Evolutionary conservation across 2,329 filamentous ascomycete species (phyloP).

Genomic region (Tolypocladium tropicale): DNA sequence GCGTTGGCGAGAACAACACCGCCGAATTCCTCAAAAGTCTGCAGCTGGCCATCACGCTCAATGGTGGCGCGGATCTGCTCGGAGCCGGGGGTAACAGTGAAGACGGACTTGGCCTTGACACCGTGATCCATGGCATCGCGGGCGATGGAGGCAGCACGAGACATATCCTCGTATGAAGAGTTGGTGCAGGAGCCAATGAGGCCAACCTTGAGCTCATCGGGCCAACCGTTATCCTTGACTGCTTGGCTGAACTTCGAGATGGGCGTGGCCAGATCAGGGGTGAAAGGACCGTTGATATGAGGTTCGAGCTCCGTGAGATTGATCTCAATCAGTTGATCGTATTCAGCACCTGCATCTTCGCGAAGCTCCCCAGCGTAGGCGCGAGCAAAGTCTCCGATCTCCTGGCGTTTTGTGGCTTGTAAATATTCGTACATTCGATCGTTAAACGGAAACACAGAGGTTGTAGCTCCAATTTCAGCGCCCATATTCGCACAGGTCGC

Average conservation of each 20-base stretch:
- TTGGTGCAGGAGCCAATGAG: slow-evolving; percentile 98
- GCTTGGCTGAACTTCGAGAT: slow-evolving; percentile 81
- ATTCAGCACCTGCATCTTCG: slow-evolving; percentile 67
- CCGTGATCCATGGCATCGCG: slow-evolving; percentile 86
- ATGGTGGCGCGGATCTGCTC: slow-evolving; percentile 95
- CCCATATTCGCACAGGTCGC: slow-evolving; percentile 87
- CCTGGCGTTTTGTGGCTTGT: slow-evolving; percentile 75
- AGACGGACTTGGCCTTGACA: slow-evolving; percentile 77
- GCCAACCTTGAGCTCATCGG: slow-evolving; percentile 79
- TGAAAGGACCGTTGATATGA: slow-evolving; percentile 95
- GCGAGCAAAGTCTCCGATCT: slow-evolving; percentile 85
- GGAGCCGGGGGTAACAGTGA: slow-evolving; percentile 93
- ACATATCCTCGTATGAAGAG: slow-evolving; percentile 98
- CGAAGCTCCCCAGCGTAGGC: slow-evolving; percentile 58
- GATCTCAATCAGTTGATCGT: slow-evolving; percentile 86
- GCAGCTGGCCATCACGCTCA: slow-evolving; percentile 76
- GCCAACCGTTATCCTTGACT: slow-evolving; percentile 80
- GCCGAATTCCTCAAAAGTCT: slow-evolving; percentile 77
- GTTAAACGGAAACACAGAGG: slow-evolving; percentile 89
- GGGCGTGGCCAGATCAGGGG: slow-evolving; percentile 87
- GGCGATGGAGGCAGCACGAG: slow-evolving; percentile 85
- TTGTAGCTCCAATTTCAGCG: slow-evolving; percentile 87
- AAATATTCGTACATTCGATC: slow-evolving; percentile 93
- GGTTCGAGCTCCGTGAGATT: slow-evolving; percentile 85
- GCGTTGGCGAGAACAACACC: slow-evolving; percentile 89